Base-by-base conservation (phyloP, 805 yeast species). In the Sugiyamaella americana region DNA sequence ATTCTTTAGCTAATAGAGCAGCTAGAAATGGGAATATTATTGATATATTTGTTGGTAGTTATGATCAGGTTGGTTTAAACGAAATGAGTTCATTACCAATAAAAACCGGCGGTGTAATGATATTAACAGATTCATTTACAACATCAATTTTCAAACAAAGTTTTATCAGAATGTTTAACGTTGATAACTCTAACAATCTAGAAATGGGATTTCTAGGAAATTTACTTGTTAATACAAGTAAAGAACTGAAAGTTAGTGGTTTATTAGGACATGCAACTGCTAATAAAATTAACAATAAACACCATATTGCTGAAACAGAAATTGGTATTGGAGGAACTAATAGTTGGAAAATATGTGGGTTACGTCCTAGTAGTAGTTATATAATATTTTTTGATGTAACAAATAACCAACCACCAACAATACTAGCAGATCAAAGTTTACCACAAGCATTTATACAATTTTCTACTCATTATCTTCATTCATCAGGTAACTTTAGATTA, bases 71-170 rank as follows among this genome's bases (percentile, higher is more conserved):
- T 48, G 98, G 98, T 61, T 78, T 89, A 73, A 81, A 80, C 56
- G 98, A 89, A 70, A 88, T 89, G 97, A 82, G 86, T 65, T 72
- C 81, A 46, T 70, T 89, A 51, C 77, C 93, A 48, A 81, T 83
- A 63, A 73, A 75, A 56, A 88, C 96, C 10, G 97, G 97, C 53
- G 98, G 98, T 65, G 81, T 81, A 18, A 68, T 89, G 48, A 78
- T 89, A 30, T 78, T 89, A 57, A 76, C 94, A 2, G 98, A 89
- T 71, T 87, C 96, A 8, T 89, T 89, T 71, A 86, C 94, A 37
- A 89, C 97, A 8, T 81, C 96, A 6, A 88, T 89, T 55, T 89
- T 89, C 74, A 87, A 87, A 64, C 95, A 89, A 67, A 83, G 95
- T 16, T 87, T 84, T 66, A 74, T 84, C 59, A 80, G 93, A 61